phyloP scores from a whole-genome alignment of 164 flowering plant species.

The Liriodendron chinense region DNA sequence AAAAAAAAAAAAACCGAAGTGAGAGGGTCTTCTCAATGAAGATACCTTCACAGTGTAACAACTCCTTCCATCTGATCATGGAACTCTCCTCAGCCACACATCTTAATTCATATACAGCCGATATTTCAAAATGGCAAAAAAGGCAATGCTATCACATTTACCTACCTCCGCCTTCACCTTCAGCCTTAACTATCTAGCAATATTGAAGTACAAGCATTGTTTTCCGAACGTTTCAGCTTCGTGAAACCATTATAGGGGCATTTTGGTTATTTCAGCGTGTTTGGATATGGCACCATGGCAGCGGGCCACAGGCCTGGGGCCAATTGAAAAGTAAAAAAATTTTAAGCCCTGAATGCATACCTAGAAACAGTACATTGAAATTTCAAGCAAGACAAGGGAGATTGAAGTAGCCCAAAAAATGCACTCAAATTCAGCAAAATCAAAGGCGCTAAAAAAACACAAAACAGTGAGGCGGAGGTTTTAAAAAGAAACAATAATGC shows the following conservation, averaged over 20 bases:
- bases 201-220: too few relatives aligned
- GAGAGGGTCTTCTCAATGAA: neutral
- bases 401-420: neutral
- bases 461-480: neutral
- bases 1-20: too few relatives aligned
- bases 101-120: neutral
- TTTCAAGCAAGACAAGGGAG: neutral
- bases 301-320: neutral
- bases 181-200: too few relatives aligned
- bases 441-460: neutral
- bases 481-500: too few relatives aligned
- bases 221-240: too few relatives aligned
- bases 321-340: neutral
- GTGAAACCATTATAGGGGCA: too few relatives aligned
- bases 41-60: neutral
- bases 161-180: too few relatives aligned
- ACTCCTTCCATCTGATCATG: neutral
- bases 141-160: too few relatives aligned
- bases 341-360: neutral
- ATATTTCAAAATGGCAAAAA: neutral
- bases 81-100: neutral
- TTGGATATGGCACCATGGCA: too few relatives aligned
- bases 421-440: neutral
- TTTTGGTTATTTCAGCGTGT: too few relatives aligned
- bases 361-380: neutral